Evolutionary conservation across 2,329 filamentous ascomycete species (phyloP).

Genomic region (Penicillium expansum): DNA sequence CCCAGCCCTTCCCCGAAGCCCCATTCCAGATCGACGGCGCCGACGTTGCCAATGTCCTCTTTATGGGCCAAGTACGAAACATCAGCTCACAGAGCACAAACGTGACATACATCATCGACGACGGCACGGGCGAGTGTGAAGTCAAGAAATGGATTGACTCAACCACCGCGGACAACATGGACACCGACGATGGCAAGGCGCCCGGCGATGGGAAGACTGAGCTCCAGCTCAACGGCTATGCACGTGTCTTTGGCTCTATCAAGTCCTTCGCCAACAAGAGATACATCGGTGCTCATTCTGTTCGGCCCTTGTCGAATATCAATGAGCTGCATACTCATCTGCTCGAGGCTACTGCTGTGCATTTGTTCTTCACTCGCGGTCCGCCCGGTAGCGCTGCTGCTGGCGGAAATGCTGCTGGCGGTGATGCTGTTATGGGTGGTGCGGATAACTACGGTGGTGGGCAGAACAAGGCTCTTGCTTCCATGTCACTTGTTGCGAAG

Average conservation of each 20-base stretch:
- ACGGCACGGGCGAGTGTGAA: slow-evolving; percentile 89
- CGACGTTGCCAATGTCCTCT: slow-evolving; percentile 71
- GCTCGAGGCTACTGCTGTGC: slow-evolving; percentile 83
- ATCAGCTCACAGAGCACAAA: slow-evolving; percentile 86
- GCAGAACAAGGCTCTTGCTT: slow-evolving; percentile 40
- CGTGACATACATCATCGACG: slow-evolving; percentile 88
- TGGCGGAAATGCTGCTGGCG: slow-evolving; percentile 45
- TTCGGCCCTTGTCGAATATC: slow-evolving; percentile 76
- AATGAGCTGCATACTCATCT: slow-evolving; percentile 94
- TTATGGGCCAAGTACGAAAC: slow-evolving; percentile 87
- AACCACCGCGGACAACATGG: slow-evolving; percentile 44
- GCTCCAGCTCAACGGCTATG: slow-evolving; percentile 72
- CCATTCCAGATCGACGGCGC: slow-evolving; percentile 81
- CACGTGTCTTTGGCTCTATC: slow-evolving; percentile 79
- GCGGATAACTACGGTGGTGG: slow-evolving; percentile 30
- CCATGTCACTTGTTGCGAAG: slow-evolving; percentile 58
- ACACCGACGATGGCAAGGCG: slow-evolving; percentile 41
- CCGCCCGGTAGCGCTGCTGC: slow-evolving; percentile 51
- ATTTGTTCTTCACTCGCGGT: slow-evolving; percentile 77
- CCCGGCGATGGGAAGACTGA: slow-evolving; percentile 51
- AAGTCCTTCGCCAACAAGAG: slow-evolving; percentile 81
- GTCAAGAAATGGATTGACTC: slow-evolving; percentile 55
- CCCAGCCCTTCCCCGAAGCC: slow-evolving; percentile 69
- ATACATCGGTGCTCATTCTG: slow-evolving; percentile 74
- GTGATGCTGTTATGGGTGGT: slow-evolving; percentile 36